These are phyloP conservation scores for Dactylis glomerata DNA, from an alignment of 176 grass and related monocot genomes.

Conservation along the genomic window DNA sequence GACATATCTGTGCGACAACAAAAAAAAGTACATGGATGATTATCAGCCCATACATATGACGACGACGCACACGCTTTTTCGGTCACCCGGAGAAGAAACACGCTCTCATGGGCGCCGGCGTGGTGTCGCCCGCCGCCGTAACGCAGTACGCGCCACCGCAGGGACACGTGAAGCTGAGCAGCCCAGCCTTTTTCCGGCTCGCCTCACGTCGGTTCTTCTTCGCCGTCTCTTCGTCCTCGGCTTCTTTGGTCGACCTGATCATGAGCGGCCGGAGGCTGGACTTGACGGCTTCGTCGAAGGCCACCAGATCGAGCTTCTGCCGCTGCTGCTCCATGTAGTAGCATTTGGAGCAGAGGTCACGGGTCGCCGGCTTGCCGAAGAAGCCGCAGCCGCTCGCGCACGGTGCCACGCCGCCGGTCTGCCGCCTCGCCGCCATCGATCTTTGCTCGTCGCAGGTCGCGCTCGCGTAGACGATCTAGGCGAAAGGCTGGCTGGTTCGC, in stretches of 20 bases:
- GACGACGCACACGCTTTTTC: no score
- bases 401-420: not conserved
- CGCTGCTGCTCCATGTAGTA: slow-evolving; percentile 12
- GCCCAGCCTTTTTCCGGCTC: no score
- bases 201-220: no score
- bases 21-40: no score
- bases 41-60: no score
- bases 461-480: not conserved
- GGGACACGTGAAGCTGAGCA: no score
- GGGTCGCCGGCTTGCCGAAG: not conserved
- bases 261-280: not conserved
- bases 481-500: not conserved
- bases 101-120: no score
- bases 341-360: slow-evolving; percentile 24
- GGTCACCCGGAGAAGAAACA: no score
- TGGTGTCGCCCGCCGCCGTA: no score
- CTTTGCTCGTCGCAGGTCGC: not conserved
- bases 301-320: not conserved
- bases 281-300: not conserved
- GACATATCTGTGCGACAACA: no score
- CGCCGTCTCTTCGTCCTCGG: no score
- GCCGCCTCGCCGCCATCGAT: not conserved
- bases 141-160: no score
- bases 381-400: slow-evolving; percentile 20
- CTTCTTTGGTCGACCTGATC: not conserved